These are phyloP conservation scores for Phytophthora litchii DNA, from an alignment of 352 stramenopile genomes.

Conservation along the genomic window DNA sequence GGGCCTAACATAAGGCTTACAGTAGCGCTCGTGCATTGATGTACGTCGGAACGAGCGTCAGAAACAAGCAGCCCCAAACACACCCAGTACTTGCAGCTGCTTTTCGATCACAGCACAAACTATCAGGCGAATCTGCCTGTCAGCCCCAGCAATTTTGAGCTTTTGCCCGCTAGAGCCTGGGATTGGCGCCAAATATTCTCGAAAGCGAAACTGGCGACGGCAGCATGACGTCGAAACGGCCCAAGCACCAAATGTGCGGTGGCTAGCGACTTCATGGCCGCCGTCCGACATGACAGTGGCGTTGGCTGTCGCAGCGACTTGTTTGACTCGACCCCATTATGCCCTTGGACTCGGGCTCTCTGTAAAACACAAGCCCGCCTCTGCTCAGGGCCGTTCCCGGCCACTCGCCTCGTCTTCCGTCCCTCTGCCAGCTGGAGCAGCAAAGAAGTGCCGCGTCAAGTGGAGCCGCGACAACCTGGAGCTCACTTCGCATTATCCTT, in stretches of 20 bases:
- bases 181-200: constrained; percentile 30
- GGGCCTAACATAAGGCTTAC: too few relatives aligned
- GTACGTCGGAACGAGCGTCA: constrained; percentile 26
- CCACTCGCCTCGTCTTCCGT: not conserved
- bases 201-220: constrained; percentile 4
- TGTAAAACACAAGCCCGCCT: constrained; percentile 14
- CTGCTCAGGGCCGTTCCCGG: constrained; percentile 2
- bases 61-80: constrained; percentile 32
- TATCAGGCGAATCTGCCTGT: not conserved
- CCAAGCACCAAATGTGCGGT: not conserved
- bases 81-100: constrained; percentile 30
- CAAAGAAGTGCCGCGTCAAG: constrained; percentile 22
- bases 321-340: constrained; percentile 9
- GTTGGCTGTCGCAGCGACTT: constrained; percentile 13
- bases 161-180: constrained; percentile 9
- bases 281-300: constrained; percentile 2
- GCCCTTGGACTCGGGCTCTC: constrained; percentile 1
- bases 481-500: constrained; percentile 34
- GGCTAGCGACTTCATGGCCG: constrained; percentile 1
- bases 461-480: constrained; percentile 4
- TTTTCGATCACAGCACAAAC: constrained; percentile 3
- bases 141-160: constrained; percentile 11
- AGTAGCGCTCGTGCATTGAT: too few relatives aligned
- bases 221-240: constrained; percentile 4
- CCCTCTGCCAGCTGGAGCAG: constrained; percentile 15